Base-by-base conservation (phyloP, 1,139 yeast genomes). In the Yamadazyma triangularis region DNA sequence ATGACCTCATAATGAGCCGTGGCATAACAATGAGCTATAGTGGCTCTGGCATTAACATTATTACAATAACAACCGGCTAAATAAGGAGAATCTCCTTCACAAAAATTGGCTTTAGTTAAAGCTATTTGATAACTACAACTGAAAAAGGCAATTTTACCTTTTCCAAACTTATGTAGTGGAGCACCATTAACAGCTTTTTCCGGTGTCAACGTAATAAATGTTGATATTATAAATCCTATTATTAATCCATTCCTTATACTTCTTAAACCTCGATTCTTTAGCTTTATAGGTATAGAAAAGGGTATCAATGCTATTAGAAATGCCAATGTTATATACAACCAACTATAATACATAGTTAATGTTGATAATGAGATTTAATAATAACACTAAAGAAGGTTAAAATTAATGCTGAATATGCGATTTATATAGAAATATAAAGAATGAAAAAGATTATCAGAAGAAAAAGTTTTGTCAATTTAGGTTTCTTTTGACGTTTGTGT, bases 21-120 rank as follows among this genome's bases (percentile, higher is more conserved):
- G 11, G 41, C 29, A 40, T 58, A 64, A 39, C 73, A 68, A 35
- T 59, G 60, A 6, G 70, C 51, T 28, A 65, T 55, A 1, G 70
- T 63, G n/a, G 71, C 62, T 42, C 66, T 47, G 1, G 71, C 70
- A 27, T 54, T 47, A 9, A 41, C 40, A 35, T 63, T 58, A 13
- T 37, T 34, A 40, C 72, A 65, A 30, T 42, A 46, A 36, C 68
- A 60, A 30, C 36, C 34, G 8, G 31, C 46, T 22, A 31, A 32
- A 7, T 39, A 36, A 7, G 30, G 31, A 23, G 35, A 29, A 9
- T 35, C 32, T 6, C 33, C 32, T 15, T 32, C 28, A 36, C 69
- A 61, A 33, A 60, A 62, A 4, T 41, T 34, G 2, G 56, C 58
- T n/a, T 33, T 35, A 2, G 42, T 40, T 9, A 30, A 22, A 9